These are phyloP conservation scores for Metschnikowia baotianmanensis DNA, from an alignment of 805 yeast genomes.

Conservation along the genomic window DNA sequence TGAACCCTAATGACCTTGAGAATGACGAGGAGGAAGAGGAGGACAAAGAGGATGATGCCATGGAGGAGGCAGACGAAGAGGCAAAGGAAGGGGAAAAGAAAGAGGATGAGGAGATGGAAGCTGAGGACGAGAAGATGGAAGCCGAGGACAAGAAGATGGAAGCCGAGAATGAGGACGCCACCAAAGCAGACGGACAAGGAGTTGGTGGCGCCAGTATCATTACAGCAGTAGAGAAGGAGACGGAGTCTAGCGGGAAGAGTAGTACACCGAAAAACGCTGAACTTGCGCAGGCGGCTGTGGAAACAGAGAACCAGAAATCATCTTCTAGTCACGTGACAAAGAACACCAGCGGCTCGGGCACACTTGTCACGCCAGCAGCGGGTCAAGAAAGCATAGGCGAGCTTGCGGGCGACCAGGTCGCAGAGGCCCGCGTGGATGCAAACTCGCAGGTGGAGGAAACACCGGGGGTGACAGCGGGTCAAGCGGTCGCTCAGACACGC, in stretches of 20 bases:
- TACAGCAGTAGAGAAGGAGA: too few species aligned
- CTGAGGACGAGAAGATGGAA: conserved; percentile 1
- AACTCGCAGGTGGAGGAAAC: background rate
- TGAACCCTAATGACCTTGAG: conserved; percentile 7
- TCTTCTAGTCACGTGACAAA: background rate
- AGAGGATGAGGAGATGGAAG: conserved; percentile 2
- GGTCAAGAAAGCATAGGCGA: conserved; percentile 5
- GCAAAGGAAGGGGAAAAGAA: background rate
- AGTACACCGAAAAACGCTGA: too few species aligned
- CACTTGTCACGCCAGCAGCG: conserved; percentile 1
- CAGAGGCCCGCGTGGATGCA: conserved; percentile 4
- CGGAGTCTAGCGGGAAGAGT: too few species aligned
- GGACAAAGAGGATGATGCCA: conserved; percentile 2
- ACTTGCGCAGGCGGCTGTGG: too few species aligned
- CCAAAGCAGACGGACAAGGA: background rate
- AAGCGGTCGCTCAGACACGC: conserved; percentile 6
- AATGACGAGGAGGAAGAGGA: conserved; percentile 8
- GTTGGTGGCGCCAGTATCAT: background rate
- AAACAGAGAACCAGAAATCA: too few species aligned
- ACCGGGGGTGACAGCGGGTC: conserved; percentile 6
- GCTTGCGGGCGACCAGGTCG: conserved; percentile 6
- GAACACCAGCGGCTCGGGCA: background rate
- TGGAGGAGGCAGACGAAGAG: conserved; percentile 2
- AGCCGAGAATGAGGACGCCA: background rate
- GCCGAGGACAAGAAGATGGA: conserved; percentile 3